phyloP scores from a whole-genome alignment of 768 basidiomycete genomes.

The Mycena venus region DNA sequence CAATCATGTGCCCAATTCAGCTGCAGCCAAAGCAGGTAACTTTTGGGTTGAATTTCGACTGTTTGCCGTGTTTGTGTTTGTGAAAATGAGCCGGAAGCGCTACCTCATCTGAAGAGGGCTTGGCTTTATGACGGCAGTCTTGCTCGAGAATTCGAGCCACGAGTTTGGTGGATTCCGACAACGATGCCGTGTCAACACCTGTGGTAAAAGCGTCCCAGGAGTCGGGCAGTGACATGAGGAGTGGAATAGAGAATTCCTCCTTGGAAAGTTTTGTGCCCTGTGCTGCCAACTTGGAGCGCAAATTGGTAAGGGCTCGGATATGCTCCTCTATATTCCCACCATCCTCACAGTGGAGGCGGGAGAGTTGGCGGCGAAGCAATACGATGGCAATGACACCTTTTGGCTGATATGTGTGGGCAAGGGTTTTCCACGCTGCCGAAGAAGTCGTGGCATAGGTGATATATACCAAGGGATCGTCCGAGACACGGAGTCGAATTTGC shows the following conservation, averaged over 20 bases:
- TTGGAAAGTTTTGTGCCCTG: constrained; percentile 40
- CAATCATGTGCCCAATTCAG: constrained; percentile 20
- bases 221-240: too few relatives aligned
- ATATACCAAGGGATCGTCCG: constrained; percentile 41
- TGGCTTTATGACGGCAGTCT: constrained; percentile 30
- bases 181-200: constrained; percentile 34
- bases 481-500: constrained; percentile 40
- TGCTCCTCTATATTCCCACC: constrained; percentile 47
- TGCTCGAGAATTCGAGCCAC: constrained; percentile 42
- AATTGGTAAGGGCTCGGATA: constrained; percentile 40
- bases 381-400: constrained; percentile 45
- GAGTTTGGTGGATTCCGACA: constrained; percentile 34
- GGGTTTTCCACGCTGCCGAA: constrained; percentile 44
- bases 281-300: constrained; percentile 37
- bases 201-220: constrained; percentile 48
- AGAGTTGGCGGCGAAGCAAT: constrained; percentile 41
- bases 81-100: too few relatives aligned
- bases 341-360: constrained; percentile 43
- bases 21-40: constrained; percentile 24
- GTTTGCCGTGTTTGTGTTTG: constrained; percentile 10
- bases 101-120: too few relatives aligned
- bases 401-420: constrained; percentile 44
- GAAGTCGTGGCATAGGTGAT: constrained; percentile 41
- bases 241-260: constrained; percentile 44
- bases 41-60: constrained; percentile 12